Evolutionary conservation across 106 monocot species (phyloP), one percentile per base, ranked within the genome.

Genomic region (Phalaenopsis equestris): DNA sequence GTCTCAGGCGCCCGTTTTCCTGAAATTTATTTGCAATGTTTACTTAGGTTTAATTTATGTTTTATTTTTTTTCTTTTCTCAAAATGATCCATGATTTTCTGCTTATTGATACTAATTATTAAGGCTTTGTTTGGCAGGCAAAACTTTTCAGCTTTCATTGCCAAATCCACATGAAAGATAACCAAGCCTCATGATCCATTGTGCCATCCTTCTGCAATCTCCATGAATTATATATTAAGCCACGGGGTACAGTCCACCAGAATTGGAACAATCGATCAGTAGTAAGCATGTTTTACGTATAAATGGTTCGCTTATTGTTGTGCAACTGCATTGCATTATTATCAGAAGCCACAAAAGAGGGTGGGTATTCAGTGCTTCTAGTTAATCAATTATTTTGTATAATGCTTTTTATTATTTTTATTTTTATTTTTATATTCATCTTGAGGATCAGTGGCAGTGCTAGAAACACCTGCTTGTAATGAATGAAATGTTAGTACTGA

Each of bases 341-440:
- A 70, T 70, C 39, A 15, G 15, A 70, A 70, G 70, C 21, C 70
- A 39, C 14, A 38, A 15, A 70, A 70, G 39, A 15, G 38, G 38
- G 70, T 7, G 38, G 38, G 70, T 23, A 70, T 70, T 14, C 70
- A 39, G 70, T 70, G 70, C 70, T 67, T 70, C 36, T 70, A 70
- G 21, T 5, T 52, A 21, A 61, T 61, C 61, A 61, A 61, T 61
- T 61, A 21, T 6, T 61, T 61, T 61, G 52, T 65, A 65, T 65
- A 65, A 65, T 65, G 8, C 21, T 65, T 65, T 9, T 21, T 52
- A 21, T 65, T 24, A 65, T 8, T 30, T 0, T 52, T 14, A 23
- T 7, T 65, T 6, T n/a, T 57, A n/a, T 70, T 70, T 39, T 12
- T 68, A 68, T 58, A 19, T 58, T 21, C n/a, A 52, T 52, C 52